These are phyloP conservation scores for Verruconis gallopava DNA, from an alignment of 2,329 filamentous ascomycete species.

Conservation along the genomic window DNA sequence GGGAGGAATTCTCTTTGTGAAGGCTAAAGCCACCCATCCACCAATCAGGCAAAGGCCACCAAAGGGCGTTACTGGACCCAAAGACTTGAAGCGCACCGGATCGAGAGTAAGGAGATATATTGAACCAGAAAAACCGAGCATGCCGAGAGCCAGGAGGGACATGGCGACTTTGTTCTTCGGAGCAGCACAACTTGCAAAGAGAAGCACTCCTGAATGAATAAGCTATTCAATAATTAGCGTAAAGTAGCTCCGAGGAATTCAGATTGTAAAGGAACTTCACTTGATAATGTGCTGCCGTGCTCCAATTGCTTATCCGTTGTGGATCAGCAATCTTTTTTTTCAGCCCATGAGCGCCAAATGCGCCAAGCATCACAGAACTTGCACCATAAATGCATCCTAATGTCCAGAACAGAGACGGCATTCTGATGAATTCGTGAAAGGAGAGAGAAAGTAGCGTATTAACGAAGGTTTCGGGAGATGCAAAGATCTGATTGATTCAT, in stretches of 20 bases:
- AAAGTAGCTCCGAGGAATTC: not conserved
- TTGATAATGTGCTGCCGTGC: conserved; percentile 55
- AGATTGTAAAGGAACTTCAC: conserved; percentile 24
- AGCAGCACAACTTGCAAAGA: conserved; percentile 39
- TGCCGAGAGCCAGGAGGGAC: conserved; percentile 34
- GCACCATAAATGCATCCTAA: conserved; percentile 51
- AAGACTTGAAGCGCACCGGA: conserved; percentile 43
- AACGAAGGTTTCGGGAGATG: too few relatives aligned
- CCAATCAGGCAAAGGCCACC: conserved; percentile 52
- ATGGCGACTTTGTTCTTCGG: conserved; percentile 45
- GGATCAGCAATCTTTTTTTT: conserved; percentile 49
- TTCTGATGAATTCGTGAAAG: too few relatives aligned
- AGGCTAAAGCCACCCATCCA: conserved; percentile 44
- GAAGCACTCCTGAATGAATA: conserved; percentile 47
- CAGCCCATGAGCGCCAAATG: conserved; percentile 56
- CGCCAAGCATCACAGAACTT: conserved; percentile 46
- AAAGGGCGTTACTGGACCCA: conserved; percentile 54
- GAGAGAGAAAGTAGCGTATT: too few relatives aligned
- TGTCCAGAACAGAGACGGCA: conserved; percentile 38
- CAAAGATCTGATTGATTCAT: too few relatives aligned
- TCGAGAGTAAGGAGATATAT: conserved; percentile 53
- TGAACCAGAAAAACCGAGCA: conserved; percentile 54
- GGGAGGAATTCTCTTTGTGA: conserved; percentile 22
- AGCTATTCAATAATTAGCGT: conserved; percentile 31
- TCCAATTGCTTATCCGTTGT: conserved; percentile 44